Conservation (phyloP, 768 basidiomycete genomes). For the Boletus reticuloceps region DNA sequence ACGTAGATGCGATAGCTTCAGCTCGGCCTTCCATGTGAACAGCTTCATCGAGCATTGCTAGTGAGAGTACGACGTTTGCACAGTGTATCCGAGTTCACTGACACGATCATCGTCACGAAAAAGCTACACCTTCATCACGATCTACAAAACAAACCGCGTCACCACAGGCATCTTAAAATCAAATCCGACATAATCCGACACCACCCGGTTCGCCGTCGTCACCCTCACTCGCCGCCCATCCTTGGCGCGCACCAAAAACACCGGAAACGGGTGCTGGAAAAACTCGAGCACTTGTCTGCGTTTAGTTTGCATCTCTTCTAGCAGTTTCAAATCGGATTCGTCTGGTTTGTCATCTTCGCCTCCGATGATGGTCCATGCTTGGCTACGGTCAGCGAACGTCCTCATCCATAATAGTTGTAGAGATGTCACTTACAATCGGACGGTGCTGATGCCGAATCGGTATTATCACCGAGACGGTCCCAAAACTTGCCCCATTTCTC, state of each 20-base stretch:
- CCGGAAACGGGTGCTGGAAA: slow-evolving; percentile 14
- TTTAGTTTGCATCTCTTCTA: slow-evolving; percentile 12
- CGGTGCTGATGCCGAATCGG: background rate
- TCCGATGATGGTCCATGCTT: background rate
- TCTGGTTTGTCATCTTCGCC: background rate
- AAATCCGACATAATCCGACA: slow-evolving; percentile 9
- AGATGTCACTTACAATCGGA: background rate
- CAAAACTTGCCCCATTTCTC: background rate
- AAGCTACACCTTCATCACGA: no score
- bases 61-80: no score
- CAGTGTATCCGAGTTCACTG: no score
- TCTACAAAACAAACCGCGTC: slow-evolving; percentile 14
- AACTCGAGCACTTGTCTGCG: slow-evolving; percentile 16
- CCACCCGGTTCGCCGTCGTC: slow-evolving; percentile 10
- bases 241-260: slow-evolving; percentile 15
- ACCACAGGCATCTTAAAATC: slow-evolving; percentile 19
- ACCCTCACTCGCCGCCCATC: slow-evolving; percentile 16
- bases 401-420: background rate
- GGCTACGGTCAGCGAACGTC: background rate
- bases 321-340: slow-evolving; percentile 4
- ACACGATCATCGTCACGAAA: no score
- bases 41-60: no score
- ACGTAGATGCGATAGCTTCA: no score
- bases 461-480: background rate
- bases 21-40: no score